These are phyloP conservation scores for Schwanniomyces polymorphus DNA, from an alignment of 805 yeast species.

Conservation along the genomic window DNA sequence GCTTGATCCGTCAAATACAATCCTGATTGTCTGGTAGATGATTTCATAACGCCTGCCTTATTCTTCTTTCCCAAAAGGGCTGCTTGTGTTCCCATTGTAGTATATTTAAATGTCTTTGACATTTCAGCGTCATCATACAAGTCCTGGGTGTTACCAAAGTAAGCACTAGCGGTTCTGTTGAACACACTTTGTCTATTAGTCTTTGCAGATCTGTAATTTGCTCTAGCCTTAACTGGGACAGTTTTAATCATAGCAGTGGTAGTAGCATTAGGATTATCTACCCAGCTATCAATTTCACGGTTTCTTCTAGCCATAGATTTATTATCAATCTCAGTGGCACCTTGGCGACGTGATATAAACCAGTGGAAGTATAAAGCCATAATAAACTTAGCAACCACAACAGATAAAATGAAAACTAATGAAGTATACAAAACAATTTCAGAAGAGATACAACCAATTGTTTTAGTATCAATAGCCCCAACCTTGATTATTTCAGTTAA, in stretches of 20 bases:
- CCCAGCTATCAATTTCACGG: conserved; percentile 81
- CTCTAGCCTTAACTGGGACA: conserved; percentile 53
- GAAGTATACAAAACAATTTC: conserved; percentile 78
- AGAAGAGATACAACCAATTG: conserved; percentile 94
- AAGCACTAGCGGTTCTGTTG: conserved; percentile 29
- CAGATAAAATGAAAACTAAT: conserved; percentile 77
- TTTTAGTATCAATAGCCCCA: conserved; percentile 84
- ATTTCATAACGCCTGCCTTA: conserved; percentile 8
- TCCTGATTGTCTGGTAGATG: conserved; percentile 26
- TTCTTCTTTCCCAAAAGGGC: conserved; percentile 29
- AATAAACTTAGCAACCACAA: conserved; percentile 74
- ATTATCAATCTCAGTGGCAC: conserved; percentile 64
- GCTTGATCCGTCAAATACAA: conserved; percentile 28
- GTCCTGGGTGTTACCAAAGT: conserved; percentile 42
- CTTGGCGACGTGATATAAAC: conserved; percentile 72
- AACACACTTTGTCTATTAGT: conserved; percentile 44
- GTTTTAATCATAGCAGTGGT: conserved; percentile 46
- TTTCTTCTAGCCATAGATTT: conserved; percentile 64
- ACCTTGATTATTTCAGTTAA: conserved; percentile 82
- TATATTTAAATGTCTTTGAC: conserved; percentile 43
- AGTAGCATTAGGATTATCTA: conserved; percentile 55
- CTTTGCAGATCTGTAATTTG: conserved; percentile 40
- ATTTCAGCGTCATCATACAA: conserved; percentile 33
- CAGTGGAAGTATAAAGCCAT: conserved; percentile 90
- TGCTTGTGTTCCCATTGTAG: conserved; percentile 71